Conservation (phyloP, 1,284 basidiomycete species). For the Caloboletus firmus region DNA sequence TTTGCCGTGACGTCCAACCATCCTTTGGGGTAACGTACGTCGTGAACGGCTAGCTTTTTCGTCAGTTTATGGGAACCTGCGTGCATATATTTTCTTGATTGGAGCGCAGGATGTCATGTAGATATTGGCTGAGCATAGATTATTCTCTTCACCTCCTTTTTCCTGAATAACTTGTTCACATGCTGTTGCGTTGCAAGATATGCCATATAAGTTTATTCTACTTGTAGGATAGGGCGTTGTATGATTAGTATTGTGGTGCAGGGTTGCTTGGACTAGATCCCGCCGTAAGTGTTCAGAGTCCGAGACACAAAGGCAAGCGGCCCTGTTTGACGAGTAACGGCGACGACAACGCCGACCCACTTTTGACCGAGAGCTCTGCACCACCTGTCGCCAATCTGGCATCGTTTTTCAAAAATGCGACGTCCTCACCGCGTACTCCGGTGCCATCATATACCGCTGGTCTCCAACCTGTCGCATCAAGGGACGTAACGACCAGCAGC, state of each 20-base stretch:
- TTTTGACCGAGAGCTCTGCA: neutral
- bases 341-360: constrained; percentile 10
- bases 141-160: constrained; percentile 23
- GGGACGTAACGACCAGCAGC: constrained; percentile 43
- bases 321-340: constrained; percentile 8
- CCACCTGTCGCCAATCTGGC: constrained; percentile 34
- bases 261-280: constrained; percentile 27
- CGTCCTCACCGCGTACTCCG: constrained; percentile 44
- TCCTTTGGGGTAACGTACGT: constrained; percentile 6
- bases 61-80: constrained; percentile 20
- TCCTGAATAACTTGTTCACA: constrained; percentile 17
- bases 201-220: constrained; percentile 35
- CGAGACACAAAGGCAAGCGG: no score
- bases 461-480: constrained; percentile 55
- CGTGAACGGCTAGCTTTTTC: neutral
- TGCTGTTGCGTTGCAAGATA: constrained; percentile 27
- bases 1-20: constrained; percentile 1
- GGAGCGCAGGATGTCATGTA: constrained; percentile 33
- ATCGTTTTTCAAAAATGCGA: constrained; percentile 46
- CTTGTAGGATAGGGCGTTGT: constrained; percentile 33
- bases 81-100: constrained; percentile 36
- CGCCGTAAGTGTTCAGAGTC: constrained; percentile 3
- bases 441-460: constrained; percentile 51
- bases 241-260: constrained; percentile 23
- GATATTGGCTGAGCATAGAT: constrained; percentile 35